Percentiles rank a stretch among this genome's conserved stretches.
phyloP scores from a whole-genome alignment of 1,139 yeast genomes.

The Saccharomyces uvarum region DNA sequence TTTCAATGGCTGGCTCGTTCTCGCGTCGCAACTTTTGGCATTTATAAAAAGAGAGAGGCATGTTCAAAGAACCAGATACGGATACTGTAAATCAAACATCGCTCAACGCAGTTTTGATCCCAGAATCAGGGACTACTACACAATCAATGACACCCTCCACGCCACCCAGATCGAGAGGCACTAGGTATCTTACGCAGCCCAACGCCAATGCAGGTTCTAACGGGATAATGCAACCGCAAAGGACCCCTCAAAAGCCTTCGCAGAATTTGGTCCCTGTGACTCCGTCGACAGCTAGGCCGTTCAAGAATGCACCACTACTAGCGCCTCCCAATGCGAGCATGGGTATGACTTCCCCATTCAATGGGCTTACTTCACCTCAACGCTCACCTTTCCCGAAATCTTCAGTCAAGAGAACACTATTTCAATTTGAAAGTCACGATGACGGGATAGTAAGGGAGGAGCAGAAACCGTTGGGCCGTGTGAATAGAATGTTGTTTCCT shows the following conservation, averaged over 20 bases:
- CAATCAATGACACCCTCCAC: constrained; percentile 5
- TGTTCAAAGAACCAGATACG: neutral
- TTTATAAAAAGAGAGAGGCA: constrained; percentile 1
- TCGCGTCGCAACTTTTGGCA: neutral
- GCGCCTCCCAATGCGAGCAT: constrained; percentile 9
- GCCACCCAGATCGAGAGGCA: constrained; percentile 23
- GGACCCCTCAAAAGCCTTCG: constrained; percentile 15
- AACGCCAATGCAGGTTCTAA: neutral
- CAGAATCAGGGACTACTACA: neutral
- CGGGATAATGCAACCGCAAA: neutral
- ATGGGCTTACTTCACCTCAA: constrained; percentile 28
- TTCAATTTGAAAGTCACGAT: constrained; percentile 9
- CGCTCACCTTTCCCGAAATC: constrained; percentile 21
- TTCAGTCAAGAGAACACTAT: constrained; percentile 9
- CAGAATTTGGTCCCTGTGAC: constrained; percentile 21
- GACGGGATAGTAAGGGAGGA: neutral
- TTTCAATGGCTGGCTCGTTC: neutral
- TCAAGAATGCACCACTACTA: constrained; percentile 11
- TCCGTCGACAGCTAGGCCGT: constrained; percentile 22
- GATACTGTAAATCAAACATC: neutral
- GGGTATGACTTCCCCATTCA: constrained; percentile 14
- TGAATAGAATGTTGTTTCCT: constrained; percentile 1
- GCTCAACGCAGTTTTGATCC: neutral
- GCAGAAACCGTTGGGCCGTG: neutral
- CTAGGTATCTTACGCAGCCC: constrained; percentile 5